Evolutionary conservation across 768 basidiomycete species (phyloP), one percentile per base, ranked within the genome.

Genomic region (Rhizopogon vinicolor): DNA sequence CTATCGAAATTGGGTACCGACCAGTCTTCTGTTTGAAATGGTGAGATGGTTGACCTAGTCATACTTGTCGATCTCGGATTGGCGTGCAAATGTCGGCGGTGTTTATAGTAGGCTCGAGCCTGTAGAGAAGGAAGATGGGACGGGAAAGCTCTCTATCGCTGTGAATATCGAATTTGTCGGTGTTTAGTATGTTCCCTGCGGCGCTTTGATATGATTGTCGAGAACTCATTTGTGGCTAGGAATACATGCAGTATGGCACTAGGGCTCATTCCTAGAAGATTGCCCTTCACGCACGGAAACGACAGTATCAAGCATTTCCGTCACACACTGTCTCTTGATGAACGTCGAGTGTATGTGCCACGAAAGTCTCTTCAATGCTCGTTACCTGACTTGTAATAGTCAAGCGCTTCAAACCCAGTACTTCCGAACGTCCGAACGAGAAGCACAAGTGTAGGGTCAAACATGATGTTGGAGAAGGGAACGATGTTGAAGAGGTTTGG

Each of bases 131-230:
- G n/a, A n/a, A n/a, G n/a, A n/a, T n/a, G n/a, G n/a, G n/a, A n/a
- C n/a, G n/a, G n/a, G n/a, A n/a, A n/a, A n/a, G n/a, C n/a, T n/a
- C 63, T 86, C 82, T 0, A 81, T 86, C n/a, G 85, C 88, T 37
- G 85, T 91, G 8, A 77, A 84, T 55, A 81, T 91, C 33, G 82
- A 89, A 40, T 79, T 91, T 58, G 71, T 91, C 4, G 89, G 87
- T 12, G 85, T 91, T 7, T 90, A 86, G 88, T 88, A 62, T 54
- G 75, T 56, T 16, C 22, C 42, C 25, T n/a, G 18, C 31, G 25
- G 39, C 18, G 18, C 41, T 13, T 33, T 10, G 13, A 5, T 16
- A 0, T 42, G 1, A 10, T 37, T 31, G 43, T 41, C 4, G 25
- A 25, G 28, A 44, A 4, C 55, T 18, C 35, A n/a, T 43, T n/a